Evolutionary conservation across 257 asterid genomes (phyloP).

Genomic region (Solanum gandarillasii): DNA sequence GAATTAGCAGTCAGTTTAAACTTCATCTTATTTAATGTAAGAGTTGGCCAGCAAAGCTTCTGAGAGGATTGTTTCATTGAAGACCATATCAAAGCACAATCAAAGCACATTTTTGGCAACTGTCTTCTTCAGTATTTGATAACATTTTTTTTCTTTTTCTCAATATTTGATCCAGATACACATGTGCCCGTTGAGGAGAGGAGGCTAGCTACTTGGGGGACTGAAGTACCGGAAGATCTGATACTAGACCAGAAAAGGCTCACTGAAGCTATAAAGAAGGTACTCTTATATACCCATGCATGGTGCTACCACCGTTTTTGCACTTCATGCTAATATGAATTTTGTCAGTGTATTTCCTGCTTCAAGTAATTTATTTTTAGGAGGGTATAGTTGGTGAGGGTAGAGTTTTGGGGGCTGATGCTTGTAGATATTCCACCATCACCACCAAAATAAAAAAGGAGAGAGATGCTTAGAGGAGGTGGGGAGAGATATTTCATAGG

Average conservation of each 20-base stretch:
- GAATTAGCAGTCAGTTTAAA: constrained; percentile 74
- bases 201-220: constrained; percentile 83
- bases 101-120: neutral
- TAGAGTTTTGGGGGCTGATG: neutral
- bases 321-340: neutral
- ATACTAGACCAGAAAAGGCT: constrained; percentile 55
- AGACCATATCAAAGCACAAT: neutral
- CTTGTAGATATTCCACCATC: neutral
- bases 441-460: neutral
- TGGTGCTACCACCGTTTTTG: neutral
- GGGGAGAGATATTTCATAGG: neutral
- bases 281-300: neutral
- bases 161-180: constrained; percentile 23
- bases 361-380: neutral
- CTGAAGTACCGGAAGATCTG: constrained; percentile 81
- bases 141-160: neutral
- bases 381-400: neutral
- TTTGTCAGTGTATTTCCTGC: neutral
- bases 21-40: constrained; percentile 71
- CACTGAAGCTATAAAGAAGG: constrained; percentile 69
- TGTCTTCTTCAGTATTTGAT: neutral
- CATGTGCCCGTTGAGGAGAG: constrained; percentile 50
- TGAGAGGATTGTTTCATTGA: constrained; percentile 28
- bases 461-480: neutral
- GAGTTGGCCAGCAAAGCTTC: constrained; percentile 74